These are phyloP conservation scores for Suillus weaverae DNA, from an alignment of 768 basidiomycete genomes.

Conservation along the genomic window DNA sequence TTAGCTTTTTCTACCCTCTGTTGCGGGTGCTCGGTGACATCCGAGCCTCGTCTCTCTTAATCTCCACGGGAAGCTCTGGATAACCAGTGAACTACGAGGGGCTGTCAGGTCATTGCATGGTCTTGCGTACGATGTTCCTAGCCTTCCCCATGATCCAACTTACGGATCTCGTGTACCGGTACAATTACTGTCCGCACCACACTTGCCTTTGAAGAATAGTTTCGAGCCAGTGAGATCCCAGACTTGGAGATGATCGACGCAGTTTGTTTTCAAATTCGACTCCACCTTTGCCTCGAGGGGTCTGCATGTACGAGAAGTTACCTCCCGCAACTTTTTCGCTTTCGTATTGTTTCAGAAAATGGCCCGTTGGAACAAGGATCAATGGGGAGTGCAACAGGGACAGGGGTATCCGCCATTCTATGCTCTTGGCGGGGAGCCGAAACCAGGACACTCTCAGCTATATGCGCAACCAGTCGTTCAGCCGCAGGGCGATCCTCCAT, in stretches of 20 bases:
- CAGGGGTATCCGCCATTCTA: slow-evolving; percentile 13
- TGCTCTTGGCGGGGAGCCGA: slow-evolving; percentile 8
- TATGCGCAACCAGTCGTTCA: slow-evolving; percentile 25
- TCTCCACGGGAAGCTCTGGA: not conserved
- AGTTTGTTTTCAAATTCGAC: slow-evolving; percentile 1
- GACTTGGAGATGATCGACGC: not conserved
- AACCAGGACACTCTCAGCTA: slow-evolving; percentile 26
- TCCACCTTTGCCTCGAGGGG: slow-evolving; percentile 3
- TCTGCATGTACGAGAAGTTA: not conserved
- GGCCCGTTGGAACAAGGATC: slow-evolving; percentile 20
- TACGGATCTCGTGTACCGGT: not conserved
- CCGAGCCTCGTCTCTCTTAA: not conserved
- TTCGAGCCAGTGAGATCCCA: not conserved
- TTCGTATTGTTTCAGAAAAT: slow-evolving; percentile 4
- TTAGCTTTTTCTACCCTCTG: not conserved
- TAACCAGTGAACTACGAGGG: not conserved
- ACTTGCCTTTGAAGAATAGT: not conserved
- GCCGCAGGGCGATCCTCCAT: slow-evolving; percentile 23
- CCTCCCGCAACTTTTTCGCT: not conserved
- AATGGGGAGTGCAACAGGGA: slow-evolving; percentile 19
- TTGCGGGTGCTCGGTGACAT: not conserved
- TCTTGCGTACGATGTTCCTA: not conserved
- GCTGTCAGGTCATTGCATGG: not conserved
- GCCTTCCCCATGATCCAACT: not conserved
- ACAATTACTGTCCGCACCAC: not conserved